Evolutionary conservation across 2,329 filamentous ascomycete genomes (phyloP).

Genomic region (Pestalotiopsis sp.): DNA sequence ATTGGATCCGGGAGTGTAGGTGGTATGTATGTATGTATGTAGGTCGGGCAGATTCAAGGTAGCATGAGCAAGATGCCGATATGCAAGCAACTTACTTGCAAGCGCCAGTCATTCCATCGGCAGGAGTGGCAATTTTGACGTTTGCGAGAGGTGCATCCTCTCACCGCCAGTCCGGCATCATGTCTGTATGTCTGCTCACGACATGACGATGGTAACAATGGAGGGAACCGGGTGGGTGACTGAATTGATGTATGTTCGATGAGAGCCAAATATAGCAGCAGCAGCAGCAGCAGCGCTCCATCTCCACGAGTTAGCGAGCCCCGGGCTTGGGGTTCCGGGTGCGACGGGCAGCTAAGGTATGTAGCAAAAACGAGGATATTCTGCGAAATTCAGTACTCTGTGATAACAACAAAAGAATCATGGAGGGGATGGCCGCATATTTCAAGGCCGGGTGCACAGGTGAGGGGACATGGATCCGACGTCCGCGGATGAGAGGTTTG

Average conservation of each 20-base stretch:
- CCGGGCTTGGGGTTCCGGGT: neutral
- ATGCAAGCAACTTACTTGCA: too few relatives aligned
- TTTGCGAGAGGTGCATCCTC: neutral
- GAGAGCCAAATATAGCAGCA: neutral
- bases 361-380: neutral
- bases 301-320: neutral
- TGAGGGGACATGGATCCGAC: neutral
- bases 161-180: neutral
- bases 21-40: neutral
- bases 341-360: neutral
- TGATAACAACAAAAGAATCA: neutral
- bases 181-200: neutral
- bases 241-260: neutral
- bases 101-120: neutral
- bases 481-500: too few relatives aligned
- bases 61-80: neutral
- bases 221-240: neutral
- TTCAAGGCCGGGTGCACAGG: neutral
- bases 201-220: neutral
- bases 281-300: neutral
- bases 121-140: neutral
- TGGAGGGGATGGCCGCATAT: slow-evolving; percentile 7
- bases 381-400: neutral
- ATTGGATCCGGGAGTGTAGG: neutral
- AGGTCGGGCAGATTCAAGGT: neutral